phyloP scores from a whole-genome alignment of 2,329 filamentous ascomycete genomes.

The Aurifilum marmelostoma region DNA sequence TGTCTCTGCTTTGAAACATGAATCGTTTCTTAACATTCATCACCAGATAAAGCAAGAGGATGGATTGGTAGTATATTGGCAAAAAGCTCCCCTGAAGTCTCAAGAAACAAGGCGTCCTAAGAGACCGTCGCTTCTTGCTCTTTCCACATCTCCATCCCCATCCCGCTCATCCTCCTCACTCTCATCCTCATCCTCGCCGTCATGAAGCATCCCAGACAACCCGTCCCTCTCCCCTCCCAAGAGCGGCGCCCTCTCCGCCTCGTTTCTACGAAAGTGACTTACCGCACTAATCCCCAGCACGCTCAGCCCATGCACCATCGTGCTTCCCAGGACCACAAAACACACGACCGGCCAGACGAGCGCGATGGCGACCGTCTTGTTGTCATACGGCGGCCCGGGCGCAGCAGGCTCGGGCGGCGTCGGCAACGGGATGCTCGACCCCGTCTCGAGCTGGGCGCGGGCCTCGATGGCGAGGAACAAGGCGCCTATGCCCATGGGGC shows the following conservation, averaged over 20 bases:
- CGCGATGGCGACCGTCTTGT: conserved; percentile 17
- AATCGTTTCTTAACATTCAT: not conserved
- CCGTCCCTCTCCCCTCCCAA: conserved; percentile 20
- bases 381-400: conserved; percentile 16
- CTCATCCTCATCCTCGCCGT: not conserved
- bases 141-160: not conserved
- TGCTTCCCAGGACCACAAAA: conserved; percentile 26
- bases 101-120: not conserved
- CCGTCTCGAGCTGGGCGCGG: conserved; percentile 23
- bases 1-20: not conserved
- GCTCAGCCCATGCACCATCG: conserved; percentile 26
- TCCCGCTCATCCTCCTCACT: not conserved
- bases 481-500: conserved; percentile 37
- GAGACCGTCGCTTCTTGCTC: not conserved
- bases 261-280: conserved; percentile 17
- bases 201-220: conserved; percentile 21
- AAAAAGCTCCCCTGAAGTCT: not conserved
- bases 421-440: conserved; percentile 18
- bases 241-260: conserved; percentile 17
- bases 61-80: not conserved
- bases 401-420: too few relatives aligned
- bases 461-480: conserved; percentile 33
- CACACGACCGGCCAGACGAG: conserved; percentile 25
- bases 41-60: not conserved
- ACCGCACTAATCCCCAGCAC: conserved; percentile 21